Evolutionary conservation across 192 early-diverging fungal species (phyloP).

Genomic region (Coemansia sp.): DNA sequence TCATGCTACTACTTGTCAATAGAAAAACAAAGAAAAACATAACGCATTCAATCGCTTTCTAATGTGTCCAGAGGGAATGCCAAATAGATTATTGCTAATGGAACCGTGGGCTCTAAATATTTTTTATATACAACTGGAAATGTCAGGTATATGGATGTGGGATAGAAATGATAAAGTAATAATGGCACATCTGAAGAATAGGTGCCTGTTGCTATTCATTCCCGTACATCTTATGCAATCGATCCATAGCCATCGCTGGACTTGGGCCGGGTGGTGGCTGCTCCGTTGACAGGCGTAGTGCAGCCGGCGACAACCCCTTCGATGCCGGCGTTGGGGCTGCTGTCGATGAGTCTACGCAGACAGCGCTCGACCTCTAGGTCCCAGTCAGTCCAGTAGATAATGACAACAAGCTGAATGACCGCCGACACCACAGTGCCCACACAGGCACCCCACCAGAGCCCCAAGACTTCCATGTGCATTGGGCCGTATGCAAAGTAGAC

Average conservation of each 20-base stretch:
- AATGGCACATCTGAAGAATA: too few relatives aligned
- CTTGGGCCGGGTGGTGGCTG: neutral
- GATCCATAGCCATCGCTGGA: constrained; percentile 1
- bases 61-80: too few relatives aligned
- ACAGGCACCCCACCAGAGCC: constrained; percentile 65
- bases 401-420: constrained; percentile 29
- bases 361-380: constrained; percentile 37
- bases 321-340: constrained; percentile 13
- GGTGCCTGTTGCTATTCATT: too few relatives aligned
- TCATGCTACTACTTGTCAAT: too few relatives aligned
- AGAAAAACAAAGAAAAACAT: too few relatives aligned
- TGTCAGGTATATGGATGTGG: too few relatives aligned
- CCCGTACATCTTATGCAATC: neutral
- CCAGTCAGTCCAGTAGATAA: constrained; percentile 34
- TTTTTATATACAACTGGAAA: too few relatives aligned
- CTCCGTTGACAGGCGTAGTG: constrained; percentile 13
- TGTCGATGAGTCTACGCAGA: constrained; percentile 22
- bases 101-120: too few relatives aligned
- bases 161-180: too few relatives aligned
- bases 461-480: constrained; percentile 58
- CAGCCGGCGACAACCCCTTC: neutral
- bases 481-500: constrained; percentile 54
- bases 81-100: too few relatives aligned
- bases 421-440: constrained; percentile 43
- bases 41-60: too few relatives aligned